These are phyloP conservation scores for Neurospora sp. DNA, from an alignment of 495 filamentous ascomycete genomes.

Conservation along the genomic window DNA sequence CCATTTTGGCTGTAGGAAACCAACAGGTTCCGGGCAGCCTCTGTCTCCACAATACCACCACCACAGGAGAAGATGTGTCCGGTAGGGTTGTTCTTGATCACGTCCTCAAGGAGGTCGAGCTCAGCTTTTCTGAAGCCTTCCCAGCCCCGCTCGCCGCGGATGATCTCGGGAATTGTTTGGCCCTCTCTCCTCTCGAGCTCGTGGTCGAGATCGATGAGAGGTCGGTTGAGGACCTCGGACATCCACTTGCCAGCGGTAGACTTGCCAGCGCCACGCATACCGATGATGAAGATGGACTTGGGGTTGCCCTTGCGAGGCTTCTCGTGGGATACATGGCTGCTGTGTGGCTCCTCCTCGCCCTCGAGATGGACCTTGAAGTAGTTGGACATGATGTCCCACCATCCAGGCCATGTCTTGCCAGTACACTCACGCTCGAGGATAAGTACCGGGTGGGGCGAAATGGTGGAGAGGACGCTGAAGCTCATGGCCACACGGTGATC, in stretches of 20 bases:
- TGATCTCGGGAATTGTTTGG: conserved; percentile 75
- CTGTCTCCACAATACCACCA: conserved; percentile 84
- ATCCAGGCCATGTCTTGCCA: conserved; percentile 98
- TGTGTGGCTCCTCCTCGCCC: conserved; percentile 52
- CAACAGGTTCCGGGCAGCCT: conserved; percentile 70
- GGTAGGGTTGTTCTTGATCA: conserved; percentile 61
- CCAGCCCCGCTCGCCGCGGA: conserved; percentile 67
- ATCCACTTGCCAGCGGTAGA: conserved; percentile 87
- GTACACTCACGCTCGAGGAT: conserved; percentile 86
- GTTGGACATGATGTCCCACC: conserved; percentile 84
- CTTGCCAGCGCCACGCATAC: conserved; percentile 97
- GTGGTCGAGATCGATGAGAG: conserved; percentile 78
- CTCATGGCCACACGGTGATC: conserved; percentile 98
- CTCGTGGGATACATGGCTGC: conserved; percentile 24
- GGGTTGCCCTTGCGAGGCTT: conserved; percentile 28
- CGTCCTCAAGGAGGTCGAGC: conserved; percentile 58
- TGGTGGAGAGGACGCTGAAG: conserved; percentile 78
- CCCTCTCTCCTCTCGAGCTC: conserved; percentile 66
- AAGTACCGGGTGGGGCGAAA: conserved; percentile 63
- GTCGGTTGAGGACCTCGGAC: conserved; percentile 58
- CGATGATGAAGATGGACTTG: conserved; percentile 82
- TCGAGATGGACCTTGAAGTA: conserved; percentile 64
- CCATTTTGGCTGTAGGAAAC: conserved; percentile 63
- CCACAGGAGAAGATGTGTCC: conserved; percentile 87
- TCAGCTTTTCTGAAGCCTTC: conserved; percentile 80